Conservation (phyloP, 345 rosid species). For the Rhodamnia rubescens region DNA sequence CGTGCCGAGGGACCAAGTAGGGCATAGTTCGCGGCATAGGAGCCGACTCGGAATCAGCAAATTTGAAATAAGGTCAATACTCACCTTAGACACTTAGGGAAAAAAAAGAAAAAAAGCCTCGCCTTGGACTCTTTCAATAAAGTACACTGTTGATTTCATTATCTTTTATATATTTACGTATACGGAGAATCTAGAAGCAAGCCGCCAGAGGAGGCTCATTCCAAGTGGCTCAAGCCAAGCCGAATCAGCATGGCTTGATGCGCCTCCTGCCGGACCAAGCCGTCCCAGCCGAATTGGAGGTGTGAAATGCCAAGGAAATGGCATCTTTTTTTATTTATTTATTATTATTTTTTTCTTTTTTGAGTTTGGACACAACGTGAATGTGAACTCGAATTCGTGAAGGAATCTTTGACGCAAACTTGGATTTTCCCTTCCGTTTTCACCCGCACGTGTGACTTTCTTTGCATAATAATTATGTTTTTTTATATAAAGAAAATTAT, state of each 20-base stretch:
- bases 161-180: background rate
- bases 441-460: background rate
- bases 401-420: background rate
- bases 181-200: background rate
- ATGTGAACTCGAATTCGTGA: background rate
- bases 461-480: background rate
- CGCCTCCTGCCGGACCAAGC: background rate
- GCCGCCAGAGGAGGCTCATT: background rate
- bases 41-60: no score
- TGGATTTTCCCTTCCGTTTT: background rate
- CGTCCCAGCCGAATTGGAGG: background rate
- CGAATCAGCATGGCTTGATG: background rate
- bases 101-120: background rate
- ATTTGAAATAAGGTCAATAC: background rate
- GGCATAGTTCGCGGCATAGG: no score
- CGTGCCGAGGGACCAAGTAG: no score
- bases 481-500: no score
- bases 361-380: background rate
- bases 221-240: background rate
- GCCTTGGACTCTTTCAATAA: background rate
- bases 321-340: background rate
- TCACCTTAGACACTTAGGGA: background rate
- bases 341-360: fast-evolving
- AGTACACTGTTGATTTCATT: background rate
- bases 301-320: background rate